Base-by-base conservation (phyloP, 2,329 filamentous ascomycete genomes). In the Aspergillus floridensis region DNA sequence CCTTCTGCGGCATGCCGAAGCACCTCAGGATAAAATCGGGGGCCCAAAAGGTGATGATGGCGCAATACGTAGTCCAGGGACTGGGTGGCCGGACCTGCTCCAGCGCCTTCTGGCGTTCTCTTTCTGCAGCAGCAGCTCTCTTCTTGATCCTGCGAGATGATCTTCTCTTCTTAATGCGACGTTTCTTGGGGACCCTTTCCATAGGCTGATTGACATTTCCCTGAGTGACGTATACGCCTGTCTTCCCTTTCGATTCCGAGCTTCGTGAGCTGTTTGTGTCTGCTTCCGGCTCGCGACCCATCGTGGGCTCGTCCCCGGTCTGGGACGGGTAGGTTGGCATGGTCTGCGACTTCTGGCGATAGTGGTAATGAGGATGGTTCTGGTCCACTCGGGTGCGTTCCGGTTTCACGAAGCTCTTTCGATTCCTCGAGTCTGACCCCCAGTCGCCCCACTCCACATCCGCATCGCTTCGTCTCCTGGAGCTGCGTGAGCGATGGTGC, bases 11-110 rank as follows among this genome's bases (percentile, higher is more conserved):
- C 82, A 90, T 96, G 44, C 93, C 92, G 70, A 92, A 95, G 76
- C 91, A 96, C 65, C 84, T 86, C 57, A 99, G 81, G 29, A 97
- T 77, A 62, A 93, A 90, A 72, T 92, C 88, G 0, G 95, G 95
- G 59, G 87, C 90, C 93, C 95, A 98, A 71, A 98, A 97, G 0
- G 95, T 99, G 65, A 99, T 79, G 63, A 96, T 86, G 51, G 90
- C 89, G 76, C 95, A 99, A 79, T 99, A 99, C 4, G 96, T 88
- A 69, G 92, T 96, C 95, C 95, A 99, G 41, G 96, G 76, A 71
- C 90, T 96, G 0, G 92, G 92, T 2, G 93, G 91, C 2, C 87
- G 85, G 53, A 91, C 82, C 59, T 86, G 79, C 59, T 89, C 85
- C 63, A 83, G 73, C 57, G 85, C 82, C 71, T 87, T 85, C 67